phyloP scores from a whole-genome alignment of 768 basidiomycete genomes.

The Rhizopogon rudus region DNA sequence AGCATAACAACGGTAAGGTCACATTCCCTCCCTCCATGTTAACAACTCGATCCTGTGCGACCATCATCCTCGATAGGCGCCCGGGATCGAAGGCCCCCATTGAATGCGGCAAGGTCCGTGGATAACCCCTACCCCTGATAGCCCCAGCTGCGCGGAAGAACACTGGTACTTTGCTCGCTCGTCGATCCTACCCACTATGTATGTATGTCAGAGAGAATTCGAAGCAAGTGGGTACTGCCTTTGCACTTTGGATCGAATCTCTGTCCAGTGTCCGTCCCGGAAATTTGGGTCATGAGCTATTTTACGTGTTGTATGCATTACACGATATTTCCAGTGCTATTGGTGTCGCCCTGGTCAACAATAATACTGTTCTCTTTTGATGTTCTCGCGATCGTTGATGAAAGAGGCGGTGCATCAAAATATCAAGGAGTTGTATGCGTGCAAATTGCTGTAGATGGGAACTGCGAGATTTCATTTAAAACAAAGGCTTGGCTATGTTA shows the following conservation, averaged over 20 bases:
- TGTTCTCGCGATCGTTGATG: conserved; percentile 2
- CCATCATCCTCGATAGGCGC: conserved; percentile 1
- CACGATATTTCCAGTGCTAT: not conserved
- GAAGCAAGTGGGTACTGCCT: not conserved
- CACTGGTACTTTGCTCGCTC: not conserved
- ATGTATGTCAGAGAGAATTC: not conserved
- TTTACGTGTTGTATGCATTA: not conserved
- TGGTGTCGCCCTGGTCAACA: not conserved
- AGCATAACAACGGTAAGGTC: not conserved
- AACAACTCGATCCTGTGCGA: not conserved
- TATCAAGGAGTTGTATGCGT: not conserved
- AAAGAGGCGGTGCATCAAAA: not conserved
- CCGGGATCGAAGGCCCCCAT: not conserved
- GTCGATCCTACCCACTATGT: not conserved
- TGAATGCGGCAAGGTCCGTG: not conserved
- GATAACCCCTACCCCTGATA: not conserved
- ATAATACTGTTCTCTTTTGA: not conserved
- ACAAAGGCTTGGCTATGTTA: not conserved
- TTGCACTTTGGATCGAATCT: not conserved
- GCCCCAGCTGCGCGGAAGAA: not conserved
- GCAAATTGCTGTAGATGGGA: not conserved
- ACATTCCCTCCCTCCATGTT: not conserved
- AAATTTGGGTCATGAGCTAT: not conserved
- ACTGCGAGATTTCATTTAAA: not conserved
- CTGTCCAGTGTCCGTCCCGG: not conserved